Percentiles rank a stretch among this genome's conserved stretches.
These are phyloP conservation scores for Oryza longistaminata DNA, from an alignment of 176 grass and related monocot species.

Conservation along the genomic window DNA sequence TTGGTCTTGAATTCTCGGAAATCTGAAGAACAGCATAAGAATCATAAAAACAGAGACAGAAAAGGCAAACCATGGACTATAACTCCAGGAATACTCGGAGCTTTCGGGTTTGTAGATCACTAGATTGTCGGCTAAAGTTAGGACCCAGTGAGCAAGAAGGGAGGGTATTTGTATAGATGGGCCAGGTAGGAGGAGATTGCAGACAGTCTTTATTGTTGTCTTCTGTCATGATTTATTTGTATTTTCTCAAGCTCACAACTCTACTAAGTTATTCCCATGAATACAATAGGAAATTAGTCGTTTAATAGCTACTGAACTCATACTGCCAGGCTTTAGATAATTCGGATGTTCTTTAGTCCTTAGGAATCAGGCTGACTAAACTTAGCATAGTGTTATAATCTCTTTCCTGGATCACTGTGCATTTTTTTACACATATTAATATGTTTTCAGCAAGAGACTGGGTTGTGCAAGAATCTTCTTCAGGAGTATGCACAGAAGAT, in stretches of 20 bases:
- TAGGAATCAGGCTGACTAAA: conserved; percentile 9
- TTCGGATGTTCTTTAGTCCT: neutral
- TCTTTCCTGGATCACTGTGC: neutral
- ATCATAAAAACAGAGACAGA: neutral
- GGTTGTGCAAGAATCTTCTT: conserved; percentile 96
- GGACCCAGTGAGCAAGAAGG: too few relatives aligned
- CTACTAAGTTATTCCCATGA: neutral
- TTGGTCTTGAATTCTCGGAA: neutral
- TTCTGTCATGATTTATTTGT: neutral
- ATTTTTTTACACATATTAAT: conserved; percentile 26
- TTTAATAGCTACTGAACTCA: neutral
- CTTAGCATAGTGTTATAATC: neutral
- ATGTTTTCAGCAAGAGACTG: conserved; percentile 86
- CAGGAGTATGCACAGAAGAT: conserved; percentile 99
- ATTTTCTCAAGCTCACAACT: neutral
- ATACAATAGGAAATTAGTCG: neutral
- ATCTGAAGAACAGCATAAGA: neutral
- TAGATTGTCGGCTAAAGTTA: neutral
- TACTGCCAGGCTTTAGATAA: neutral
- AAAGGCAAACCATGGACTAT: too few relatives aligned
- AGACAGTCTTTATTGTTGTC: neutral
- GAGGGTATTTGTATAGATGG: too few relatives aligned
- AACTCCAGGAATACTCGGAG: too few relatives aligned
- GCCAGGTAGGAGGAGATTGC: neutral
- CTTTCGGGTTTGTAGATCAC: too few relatives aligned